These are phyloP conservation scores for Aphanocladium album DNA, from an alignment of 2,329 filamentous ascomycete species.

Conservation along the genomic window DNA sequence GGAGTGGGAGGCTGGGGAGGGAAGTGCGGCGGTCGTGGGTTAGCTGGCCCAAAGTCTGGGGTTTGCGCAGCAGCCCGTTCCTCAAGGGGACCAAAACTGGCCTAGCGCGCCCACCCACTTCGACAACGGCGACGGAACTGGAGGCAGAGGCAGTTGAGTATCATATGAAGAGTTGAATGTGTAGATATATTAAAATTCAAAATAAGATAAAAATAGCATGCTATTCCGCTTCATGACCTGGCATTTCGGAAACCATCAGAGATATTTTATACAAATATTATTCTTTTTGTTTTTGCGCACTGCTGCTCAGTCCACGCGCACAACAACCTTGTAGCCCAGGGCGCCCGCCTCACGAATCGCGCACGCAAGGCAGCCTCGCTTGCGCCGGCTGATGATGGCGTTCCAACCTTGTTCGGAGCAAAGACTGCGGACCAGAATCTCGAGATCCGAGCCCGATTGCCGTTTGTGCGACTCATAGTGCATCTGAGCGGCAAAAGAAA, in stretches of 20 bases:
- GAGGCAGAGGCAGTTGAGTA: no score
- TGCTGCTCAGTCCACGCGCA: conserved; percentile 45
- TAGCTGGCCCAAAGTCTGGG: background rate
- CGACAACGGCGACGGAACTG: background rate
- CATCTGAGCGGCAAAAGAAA: conserved; percentile 46
- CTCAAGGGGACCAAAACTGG: background rate
- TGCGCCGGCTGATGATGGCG: conserved; percentile 62
- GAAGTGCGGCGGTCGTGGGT: background rate
- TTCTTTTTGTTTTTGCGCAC: background rate
- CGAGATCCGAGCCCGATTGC: conserved; percentile 59
- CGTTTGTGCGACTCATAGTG: conserved; percentile 51
- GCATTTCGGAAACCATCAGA: background rate
- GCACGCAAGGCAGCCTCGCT: conserved; percentile 67
- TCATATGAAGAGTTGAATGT: no score
- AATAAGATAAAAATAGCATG: background rate
- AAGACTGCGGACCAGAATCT: conserved; percentile 65
- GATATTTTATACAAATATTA: background rate
- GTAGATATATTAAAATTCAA: background rate
- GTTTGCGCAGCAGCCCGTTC: background rate
- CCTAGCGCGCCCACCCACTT: conserved; percentile 1
- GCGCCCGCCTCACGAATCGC: conserved; percentile 70
- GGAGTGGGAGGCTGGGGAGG: background rate
- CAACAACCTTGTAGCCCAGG: conserved; percentile 63
- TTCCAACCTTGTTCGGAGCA: conserved; percentile 72
- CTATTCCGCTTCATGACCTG: background rate